These are phyloP conservation scores for Coemansia sp. DNA, from an alignment of 192 early-diverging fungal species.

Conservation along the genomic window DNA sequence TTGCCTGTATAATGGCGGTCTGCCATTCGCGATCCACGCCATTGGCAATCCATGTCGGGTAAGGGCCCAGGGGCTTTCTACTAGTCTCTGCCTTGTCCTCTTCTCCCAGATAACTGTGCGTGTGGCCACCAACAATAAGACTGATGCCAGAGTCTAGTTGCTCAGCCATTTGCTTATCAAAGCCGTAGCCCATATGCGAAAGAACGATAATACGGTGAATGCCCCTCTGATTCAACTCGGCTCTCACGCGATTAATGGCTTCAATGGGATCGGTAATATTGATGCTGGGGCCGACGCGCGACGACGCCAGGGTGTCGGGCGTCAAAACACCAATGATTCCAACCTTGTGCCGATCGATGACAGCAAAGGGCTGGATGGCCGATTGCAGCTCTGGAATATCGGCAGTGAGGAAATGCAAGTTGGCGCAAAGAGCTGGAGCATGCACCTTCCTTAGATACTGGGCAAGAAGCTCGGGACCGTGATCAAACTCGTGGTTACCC, in stretches of 20 bases:
- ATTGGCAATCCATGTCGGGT: constrained; percentile 63
- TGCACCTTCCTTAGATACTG: constrained; percentile 58
- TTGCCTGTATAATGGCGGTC: constrained; percentile 72
- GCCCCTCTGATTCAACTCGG: constrained; percentile 60
- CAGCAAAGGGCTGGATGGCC: constrained; percentile 66
- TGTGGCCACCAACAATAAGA: constrained; percentile 75
- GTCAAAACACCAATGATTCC: constrained; percentile 71
- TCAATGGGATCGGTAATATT: constrained; percentile 60
- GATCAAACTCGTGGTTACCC: constrained; percentile 79
- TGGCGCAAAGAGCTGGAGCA: constrained; percentile 68
- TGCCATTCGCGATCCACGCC: constrained; percentile 59
- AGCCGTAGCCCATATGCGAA: constrained; percentile 73
- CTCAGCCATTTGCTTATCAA: constrained; percentile 62
- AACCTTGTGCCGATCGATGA: constrained; percentile 67
- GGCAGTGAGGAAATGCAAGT: constrained; percentile 58
- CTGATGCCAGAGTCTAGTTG: constrained; percentile 57
- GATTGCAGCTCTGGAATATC: constrained; percentile 50
- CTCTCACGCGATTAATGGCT: constrained; percentile 60
- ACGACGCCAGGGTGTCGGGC: constrained; percentile 58
- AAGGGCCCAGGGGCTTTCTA: constrained; percentile 51
- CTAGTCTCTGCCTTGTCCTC: background rate
- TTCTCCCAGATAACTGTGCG: constrained; percentile 53
- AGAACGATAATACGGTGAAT: constrained; percentile 68
- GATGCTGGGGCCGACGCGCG: constrained; percentile 52
- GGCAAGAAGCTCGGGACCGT: constrained; percentile 58